Evolutionary conservation across 1,139 yeast genomes (phyloP).

Genomic region (Entelexis sorbosivorans): DNA sequence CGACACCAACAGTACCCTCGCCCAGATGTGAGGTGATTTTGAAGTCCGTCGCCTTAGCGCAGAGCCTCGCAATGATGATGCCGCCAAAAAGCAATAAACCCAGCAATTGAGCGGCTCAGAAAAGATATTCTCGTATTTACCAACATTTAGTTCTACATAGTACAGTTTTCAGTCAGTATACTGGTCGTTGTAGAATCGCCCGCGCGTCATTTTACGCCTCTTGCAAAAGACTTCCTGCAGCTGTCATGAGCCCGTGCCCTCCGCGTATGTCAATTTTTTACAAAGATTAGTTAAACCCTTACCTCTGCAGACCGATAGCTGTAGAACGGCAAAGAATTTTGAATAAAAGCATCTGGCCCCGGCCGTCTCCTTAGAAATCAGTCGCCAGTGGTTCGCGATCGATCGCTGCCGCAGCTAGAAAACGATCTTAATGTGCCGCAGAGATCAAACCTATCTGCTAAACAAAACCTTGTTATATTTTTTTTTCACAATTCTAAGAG

Average conservation of each 20-base stretch:
- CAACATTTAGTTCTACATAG: background rate
- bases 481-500: background rate
- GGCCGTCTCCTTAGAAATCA: background rate
- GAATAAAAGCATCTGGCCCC: conserved; percentile 1
- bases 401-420: background rate
- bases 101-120: background rate
- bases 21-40: background rate
- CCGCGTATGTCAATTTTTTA: background rate
- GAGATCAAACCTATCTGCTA: background rate
- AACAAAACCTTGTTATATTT: background rate
- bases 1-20: background rate
- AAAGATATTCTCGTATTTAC: no score
- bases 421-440: background rate
- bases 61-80: background rate
- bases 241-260: background rate
- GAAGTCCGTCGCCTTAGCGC: background rate
- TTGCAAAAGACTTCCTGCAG: background rate
- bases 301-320: background rate
- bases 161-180: no score
- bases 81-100: background rate
- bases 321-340: conserved; percentile 1
- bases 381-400: background rate
- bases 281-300: background rate
- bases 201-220: background rate
- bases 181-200: background rate